These are phyloP conservation scores for Rhinocladiella mackenziei DNA, from an alignment of 2,329 filamentous ascomycete species.

Conservation along the genomic window DNA sequence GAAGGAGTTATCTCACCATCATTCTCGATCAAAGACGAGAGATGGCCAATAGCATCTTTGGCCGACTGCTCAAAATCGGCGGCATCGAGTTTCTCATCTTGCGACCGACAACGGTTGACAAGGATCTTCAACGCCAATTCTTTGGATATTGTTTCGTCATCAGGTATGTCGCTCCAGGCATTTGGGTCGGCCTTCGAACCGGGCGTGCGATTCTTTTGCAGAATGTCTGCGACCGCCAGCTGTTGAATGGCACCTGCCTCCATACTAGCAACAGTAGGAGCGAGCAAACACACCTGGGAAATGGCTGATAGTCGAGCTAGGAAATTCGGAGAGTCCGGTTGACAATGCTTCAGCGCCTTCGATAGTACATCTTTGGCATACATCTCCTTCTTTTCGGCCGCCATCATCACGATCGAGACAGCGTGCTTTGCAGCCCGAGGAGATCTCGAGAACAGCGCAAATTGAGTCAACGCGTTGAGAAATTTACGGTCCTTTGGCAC, in stretches of 20 bases:
- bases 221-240: conserved; percentile 69
- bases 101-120: conserved; percentile 74
- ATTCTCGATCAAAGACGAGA: conserved; percentile 70
- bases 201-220: conserved; percentile 59
- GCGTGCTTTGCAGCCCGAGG: conserved; percentile 88
- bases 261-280: conserved; percentile 67
- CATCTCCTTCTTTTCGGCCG: conserved; percentile 72
- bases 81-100: conserved; percentile 49
- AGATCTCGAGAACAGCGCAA: conserved; percentile 76
- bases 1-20: conserved; percentile 77
- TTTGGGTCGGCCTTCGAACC: conserved; percentile 52
- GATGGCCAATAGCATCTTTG: conserved; percentile 68
- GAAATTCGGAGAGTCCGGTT: conserved; percentile 69
- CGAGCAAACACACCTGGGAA: conserved; percentile 69
- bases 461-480: conserved; percentile 72
- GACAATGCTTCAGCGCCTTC: conserved; percentile 69
- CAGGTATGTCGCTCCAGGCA: conserved; percentile 65
- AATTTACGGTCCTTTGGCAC: conserved; percentile 79
- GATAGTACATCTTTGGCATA: conserved; percentile 78
- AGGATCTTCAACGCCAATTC: conserved; percentile 77
- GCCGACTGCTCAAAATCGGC: conserved; percentile 49
- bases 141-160: conserved; percentile 80
- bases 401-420: conserved; percentile 79
- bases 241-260: conserved; percentile 73
- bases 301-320: conserved; percentile 54